These are phyloP conservation scores for Rhodotorula toruloides DNA, from an alignment of 768 basidiomycete genomes.

Conservation along the genomic window DNA sequence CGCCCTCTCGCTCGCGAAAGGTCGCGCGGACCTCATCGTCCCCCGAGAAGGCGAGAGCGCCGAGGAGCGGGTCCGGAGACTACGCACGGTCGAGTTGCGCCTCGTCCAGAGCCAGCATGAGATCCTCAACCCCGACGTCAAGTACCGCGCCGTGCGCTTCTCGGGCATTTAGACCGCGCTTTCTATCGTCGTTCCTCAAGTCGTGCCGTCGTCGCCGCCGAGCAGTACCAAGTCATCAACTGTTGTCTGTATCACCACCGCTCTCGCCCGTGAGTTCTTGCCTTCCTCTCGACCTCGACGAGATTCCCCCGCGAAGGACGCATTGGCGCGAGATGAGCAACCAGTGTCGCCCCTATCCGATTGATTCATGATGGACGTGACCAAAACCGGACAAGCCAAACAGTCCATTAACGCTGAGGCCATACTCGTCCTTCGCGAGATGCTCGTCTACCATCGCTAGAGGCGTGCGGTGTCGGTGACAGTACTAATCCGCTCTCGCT, in stretches of 20 bases:
- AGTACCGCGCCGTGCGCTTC: slow-evolving; percentile 35
- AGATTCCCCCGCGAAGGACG: neutral
- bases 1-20: slow-evolving; percentile 57
- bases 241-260: slow-evolving; percentile 20
- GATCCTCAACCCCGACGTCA: slow-evolving; percentile 35
- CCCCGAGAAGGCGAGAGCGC: slow-evolving; percentile 36
- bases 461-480: too few species aligned
- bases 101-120: slow-evolving; percentile 57
- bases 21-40: slow-evolving; percentile 59
- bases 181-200: neutral
- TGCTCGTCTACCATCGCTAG: too few species aligned
- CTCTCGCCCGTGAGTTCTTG: neutral
- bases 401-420: slow-evolving; percentile 24
- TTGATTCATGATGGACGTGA: slow-evolving; percentile 29
- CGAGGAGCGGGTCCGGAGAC: slow-evolving; percentile 62
- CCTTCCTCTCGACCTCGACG: neutral
- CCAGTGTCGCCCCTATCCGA: slow-evolving; percentile 45
- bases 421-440: too few species aligned
- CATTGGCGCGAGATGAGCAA: slow-evolving; percentile 40
- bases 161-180: neutral
- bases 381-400: slow-evolving; percentile 25
- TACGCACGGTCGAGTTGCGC: slow-evolving; percentile 78
- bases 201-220: neutral
- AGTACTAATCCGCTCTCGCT: too few species aligned
- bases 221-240: neutral